These are phyloP conservation scores for Plectranthus barbatus DNA, from an alignment of 257 asterid genomes.

Conservation along the genomic window DNA sequence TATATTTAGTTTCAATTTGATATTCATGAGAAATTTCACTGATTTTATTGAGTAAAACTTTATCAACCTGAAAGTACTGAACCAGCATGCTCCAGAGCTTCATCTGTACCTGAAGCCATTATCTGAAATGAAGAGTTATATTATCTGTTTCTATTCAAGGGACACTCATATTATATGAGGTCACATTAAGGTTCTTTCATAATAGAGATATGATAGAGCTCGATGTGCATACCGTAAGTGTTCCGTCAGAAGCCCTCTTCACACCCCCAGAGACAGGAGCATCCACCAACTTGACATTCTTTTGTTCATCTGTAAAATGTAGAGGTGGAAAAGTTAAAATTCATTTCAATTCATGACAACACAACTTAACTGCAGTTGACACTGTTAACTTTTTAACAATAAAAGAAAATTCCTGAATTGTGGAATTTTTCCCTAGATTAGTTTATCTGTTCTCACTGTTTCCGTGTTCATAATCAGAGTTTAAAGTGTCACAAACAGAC, in stretches of 20 bases:
- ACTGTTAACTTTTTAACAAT: neutral
- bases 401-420: neutral
- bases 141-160: slow-evolving; percentile 17
- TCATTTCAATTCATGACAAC: neutral
- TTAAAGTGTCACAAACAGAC: neutral
- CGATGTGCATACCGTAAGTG: slow-evolving; percentile 68
- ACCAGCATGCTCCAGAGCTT: slow-evolving; percentile 83
- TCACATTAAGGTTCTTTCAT: neutral
- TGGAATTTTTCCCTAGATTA: neutral
- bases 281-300: slow-evolving; percentile 79
- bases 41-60: slow-evolving; percentile 1
- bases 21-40: neutral
- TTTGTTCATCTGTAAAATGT: slow-evolving; percentile 52
- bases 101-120: slow-evolving; percentile 93
- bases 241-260: slow-evolving; percentile 80
- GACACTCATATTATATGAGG: neutral
- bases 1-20: slow-evolving; percentile 8
- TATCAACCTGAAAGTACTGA: slow-evolving; percentile 77
- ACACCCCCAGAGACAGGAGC: slow-evolving; percentile 99
- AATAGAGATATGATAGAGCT: slow-evolving; percentile 7
- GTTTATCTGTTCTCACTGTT: neutral
- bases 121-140: slow-evolving; percentile 41
- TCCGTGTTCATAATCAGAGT: neutral
- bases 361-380: neutral
- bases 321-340: neutral